These are phyloP conservation scores for Myxozyma neglecta DNA, from an alignment of 805 yeast genomes.

Conservation along the genomic window DNA sequence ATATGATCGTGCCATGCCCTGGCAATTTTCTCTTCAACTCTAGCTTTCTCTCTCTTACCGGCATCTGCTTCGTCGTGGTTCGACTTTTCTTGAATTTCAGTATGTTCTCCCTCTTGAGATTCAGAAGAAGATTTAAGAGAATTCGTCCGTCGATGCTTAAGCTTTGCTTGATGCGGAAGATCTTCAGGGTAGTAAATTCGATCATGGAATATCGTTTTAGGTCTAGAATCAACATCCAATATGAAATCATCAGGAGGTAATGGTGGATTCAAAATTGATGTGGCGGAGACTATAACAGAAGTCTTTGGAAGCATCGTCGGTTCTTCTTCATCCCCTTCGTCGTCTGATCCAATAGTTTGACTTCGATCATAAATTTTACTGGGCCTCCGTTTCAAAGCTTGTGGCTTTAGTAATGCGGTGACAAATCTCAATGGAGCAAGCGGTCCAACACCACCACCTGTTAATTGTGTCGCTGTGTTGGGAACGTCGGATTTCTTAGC, in stretches of 20 bases:
- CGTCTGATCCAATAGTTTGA: conserved; percentile 32
- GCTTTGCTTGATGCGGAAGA: conserved; percentile 48
- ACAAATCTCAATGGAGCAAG: conserved; percentile 31
- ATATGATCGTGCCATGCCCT: conserved; percentile 80
- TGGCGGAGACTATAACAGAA: conserved; percentile 75
- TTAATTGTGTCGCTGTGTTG: not conserved
- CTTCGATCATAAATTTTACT: conserved; percentile 36
- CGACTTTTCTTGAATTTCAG: not conserved
- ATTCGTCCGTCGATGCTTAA: not conserved
- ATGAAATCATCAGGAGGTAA: conserved; percentile 68
- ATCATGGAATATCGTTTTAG: conserved; percentile 76
- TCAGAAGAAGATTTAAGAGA: not conserved
- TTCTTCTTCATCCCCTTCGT: conserved; percentile 21
- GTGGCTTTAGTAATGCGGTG: conserved; percentile 39
- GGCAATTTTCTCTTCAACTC: conserved; percentile 77
- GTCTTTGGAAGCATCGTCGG: conserved; percentile 55
- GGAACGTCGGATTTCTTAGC: not conserved
- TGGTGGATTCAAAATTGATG: conserved; percentile 76
- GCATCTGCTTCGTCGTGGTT: not conserved
- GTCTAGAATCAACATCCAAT: conserved; percentile 64
- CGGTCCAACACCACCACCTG: not conserved
- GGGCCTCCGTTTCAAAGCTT: conserved; percentile 33
- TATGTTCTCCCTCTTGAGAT: not conserved
- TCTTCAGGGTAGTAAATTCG: conserved; percentile 65
- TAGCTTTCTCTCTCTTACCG: conserved; percentile 39